Conservation (phyloP, 768 basidiomycete species). For the Auriscalpium orientale region DNA sequence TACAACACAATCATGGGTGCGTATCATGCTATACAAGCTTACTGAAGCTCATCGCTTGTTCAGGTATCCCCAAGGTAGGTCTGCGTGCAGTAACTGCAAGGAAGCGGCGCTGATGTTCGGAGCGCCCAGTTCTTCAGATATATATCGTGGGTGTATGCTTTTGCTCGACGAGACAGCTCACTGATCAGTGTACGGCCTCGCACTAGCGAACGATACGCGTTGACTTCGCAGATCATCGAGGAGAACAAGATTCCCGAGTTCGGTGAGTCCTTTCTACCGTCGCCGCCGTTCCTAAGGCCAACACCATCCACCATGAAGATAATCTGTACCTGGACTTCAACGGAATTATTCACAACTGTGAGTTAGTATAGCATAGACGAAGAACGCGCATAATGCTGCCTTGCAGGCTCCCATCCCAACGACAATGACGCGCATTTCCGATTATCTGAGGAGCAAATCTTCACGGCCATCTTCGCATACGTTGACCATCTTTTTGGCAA, state of each 20-base stretch:
- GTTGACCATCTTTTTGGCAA: constrained; percentile 95
- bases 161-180: neutral
- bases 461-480: constrained; percentile 93
- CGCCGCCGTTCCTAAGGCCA: no score
- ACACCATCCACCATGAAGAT: constrained; percentile 34
- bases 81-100: neutral
- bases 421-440: constrained; percentile 95
- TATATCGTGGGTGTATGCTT: constrained; percentile 60
- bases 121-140: constrained; percentile 84
- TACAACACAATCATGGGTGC: constrained; percentile 11
- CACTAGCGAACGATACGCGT: constrained; percentile 87
- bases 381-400: neutral
- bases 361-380: neutral
- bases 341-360: constrained; percentile 83
- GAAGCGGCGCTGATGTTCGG: neutral
- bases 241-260: constrained; percentile 99
- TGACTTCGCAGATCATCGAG: constrained; percentile 95
- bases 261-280: constrained; percentile 39
- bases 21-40: neutral
- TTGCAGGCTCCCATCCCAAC: constrained; percentile 84
- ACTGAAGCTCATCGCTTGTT: neutral
- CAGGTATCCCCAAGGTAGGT: constrained; percentile 38
- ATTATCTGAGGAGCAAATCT: constrained; percentile 91
- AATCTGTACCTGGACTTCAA: constrained; percentile 95
- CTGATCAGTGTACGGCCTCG: neutral